Conservation (phyloP, 1,139 yeast genomes). For the Scheffersomyces insectosa region DNA sequence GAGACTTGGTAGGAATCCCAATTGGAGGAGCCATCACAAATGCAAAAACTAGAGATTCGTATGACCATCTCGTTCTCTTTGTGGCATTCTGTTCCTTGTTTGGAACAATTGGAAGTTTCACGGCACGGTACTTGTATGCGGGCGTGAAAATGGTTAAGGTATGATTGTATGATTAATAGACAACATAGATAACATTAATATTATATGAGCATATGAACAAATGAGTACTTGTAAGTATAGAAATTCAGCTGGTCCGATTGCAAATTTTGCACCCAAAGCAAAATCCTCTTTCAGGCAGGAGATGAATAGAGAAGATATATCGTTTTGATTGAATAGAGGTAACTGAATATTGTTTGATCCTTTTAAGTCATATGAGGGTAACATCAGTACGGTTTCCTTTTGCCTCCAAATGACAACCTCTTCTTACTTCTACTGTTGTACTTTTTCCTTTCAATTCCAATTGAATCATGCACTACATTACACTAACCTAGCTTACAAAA, state of each 20-base stretch:
- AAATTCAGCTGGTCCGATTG: no score
- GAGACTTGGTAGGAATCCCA: slow-evolving; percentile 36
- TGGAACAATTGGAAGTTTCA: slow-evolving; percentile 27
- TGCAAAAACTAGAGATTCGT: slow-evolving; percentile 17
- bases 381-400: not conserved
- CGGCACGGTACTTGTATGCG: slow-evolving; percentile 27
- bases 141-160: slow-evolving; percentile 18
- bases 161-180: not conserved
- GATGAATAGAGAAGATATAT: no score
- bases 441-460: slow-evolving; percentile 9
- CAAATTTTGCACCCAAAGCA: no score
- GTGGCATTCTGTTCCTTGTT: slow-evolving; percentile 24
- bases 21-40: slow-evolving; percentile 37
- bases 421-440: slow-evolving; percentile 15
- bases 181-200: no score
- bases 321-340: no score
- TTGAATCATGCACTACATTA: not conserved
- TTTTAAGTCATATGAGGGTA: no score
- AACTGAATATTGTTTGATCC: no score
- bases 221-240: no score
- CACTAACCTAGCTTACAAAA: slow-evolving; percentile 14
- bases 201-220: no score
- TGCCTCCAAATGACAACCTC: slow-evolving; percentile 13
- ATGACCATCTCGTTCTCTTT: slow-evolving; percentile 30
- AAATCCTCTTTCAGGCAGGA: no score